These are phyloP conservation scores for Schizothecium vesticola DNA, from an alignment of 495 filamentous ascomycete genomes.

Conservation along the genomic window DNA sequence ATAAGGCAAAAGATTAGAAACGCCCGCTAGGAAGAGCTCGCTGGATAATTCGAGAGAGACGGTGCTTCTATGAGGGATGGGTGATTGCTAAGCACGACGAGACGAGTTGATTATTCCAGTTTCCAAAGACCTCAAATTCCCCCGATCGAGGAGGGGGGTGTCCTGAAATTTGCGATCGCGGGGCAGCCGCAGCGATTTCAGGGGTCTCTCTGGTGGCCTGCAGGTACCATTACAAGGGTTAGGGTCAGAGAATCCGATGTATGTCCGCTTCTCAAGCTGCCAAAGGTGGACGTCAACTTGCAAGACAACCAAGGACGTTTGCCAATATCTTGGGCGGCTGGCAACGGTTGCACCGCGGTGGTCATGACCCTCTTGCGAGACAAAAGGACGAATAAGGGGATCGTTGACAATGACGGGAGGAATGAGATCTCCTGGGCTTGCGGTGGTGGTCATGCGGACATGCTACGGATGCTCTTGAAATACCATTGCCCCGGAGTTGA, in stretches of 20 bases:
- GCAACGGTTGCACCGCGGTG: conserved; percentile 12
- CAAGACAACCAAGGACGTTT: conserved; percentile 9
- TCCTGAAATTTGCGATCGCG: conserved; percentile 7
- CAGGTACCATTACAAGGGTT: not conserved
- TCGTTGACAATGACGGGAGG: conserved; percentile 16
- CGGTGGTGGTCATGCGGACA: conserved; percentile 6
- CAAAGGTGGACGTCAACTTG: conserved; percentile 5
- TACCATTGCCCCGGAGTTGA: conserved; percentile 18
- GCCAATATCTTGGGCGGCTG: conserved; percentile 20
- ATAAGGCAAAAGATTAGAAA: not conserved
- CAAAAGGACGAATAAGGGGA: conserved; percentile 8
- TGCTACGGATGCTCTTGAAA: conserved; percentile 14
- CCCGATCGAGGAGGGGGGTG: not conserved
- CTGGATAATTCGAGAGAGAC: not conserved
- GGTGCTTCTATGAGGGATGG: not conserved
- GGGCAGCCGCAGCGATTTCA: not conserved
- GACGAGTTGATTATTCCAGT: conserved; percentile 4
- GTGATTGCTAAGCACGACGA: conserved; percentile 5
- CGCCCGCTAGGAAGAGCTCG: not conserved
- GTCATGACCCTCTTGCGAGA: conserved; percentile 3
- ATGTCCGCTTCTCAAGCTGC: conserved; percentile 1
- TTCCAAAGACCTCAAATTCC: not conserved
- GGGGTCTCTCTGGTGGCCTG: not conserved
- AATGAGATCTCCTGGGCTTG: conserved; percentile 27
- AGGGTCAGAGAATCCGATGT: not conserved